Evolutionary conservation across 2,329 filamentous ascomycete genomes (phyloP), one percentile per base, ranked within the genome.

Genomic region (Cladophialophora carrionii): DNA sequence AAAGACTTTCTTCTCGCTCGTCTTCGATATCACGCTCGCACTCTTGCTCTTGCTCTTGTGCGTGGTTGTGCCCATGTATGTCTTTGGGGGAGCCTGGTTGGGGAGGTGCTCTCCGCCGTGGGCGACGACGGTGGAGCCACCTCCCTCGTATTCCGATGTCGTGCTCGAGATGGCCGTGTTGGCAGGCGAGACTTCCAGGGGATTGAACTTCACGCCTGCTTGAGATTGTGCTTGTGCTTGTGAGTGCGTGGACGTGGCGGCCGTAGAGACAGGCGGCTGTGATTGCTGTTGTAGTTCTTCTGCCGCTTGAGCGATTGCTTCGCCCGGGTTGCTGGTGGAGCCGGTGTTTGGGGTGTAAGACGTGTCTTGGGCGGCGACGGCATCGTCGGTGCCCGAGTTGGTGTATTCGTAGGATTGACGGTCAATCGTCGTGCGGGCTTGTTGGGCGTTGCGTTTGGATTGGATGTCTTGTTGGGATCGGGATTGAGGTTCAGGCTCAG

Each of bases 341-440:
- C 17, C 37, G n/a, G 49, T 60, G n/a, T 51, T 24, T 7, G 57
- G 57, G n/a, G 51, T 37, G 29, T 59, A 62, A 4, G 64, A 54
- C 17, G 55, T 14, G 24, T 34, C 29, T 52, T 68, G 62, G 1
- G 62, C 52, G 14, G 66, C 66, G 9, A 65, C 66, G 4, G 60
- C 66, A 31, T 68, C 66, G 53, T 68, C 66, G 20, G 66, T 68
- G 55, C 62, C 66, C 17, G 66, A 68, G 55, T 58, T 53, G 26
- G 60, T 61, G 8, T 55, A 51, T 48, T 68, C 66, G 52, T 48
- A 51, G 5, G 66, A 63, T 37, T 68, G 66, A 5, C 66, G 62
- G 63, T 65, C 63, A 20, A 68, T 68, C 10, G n/a, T 24, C 17
- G 61, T 53, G 9, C 66, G 62, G 52, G 62, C 31, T 31, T 61